phyloP scores from a whole-genome alignment of 148 eudicot genomes.

The Heliosperma pusillum region DNA sequence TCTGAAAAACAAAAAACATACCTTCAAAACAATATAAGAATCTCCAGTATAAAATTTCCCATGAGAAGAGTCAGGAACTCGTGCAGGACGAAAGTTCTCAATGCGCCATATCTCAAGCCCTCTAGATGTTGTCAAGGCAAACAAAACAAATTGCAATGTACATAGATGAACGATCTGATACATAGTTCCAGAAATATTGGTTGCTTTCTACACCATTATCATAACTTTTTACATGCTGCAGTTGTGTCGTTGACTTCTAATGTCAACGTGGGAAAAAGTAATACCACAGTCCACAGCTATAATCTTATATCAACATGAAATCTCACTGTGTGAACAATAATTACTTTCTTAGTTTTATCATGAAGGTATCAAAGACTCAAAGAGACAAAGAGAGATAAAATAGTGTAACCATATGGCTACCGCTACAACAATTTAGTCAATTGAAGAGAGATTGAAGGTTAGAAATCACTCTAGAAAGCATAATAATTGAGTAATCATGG shows the following conservation, averaged over 20 bases:
- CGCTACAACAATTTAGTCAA: not conserved
- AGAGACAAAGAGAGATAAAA: too few relatives aligned
- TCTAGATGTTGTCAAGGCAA: constrained; percentile 53
- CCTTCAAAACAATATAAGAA: constrained; percentile 83
- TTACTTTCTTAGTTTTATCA: not conserved
- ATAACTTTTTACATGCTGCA: not conserved
- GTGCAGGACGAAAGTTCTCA: constrained; percentile 68
- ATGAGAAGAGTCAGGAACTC: constrained; percentile 58
- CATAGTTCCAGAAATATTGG: not conserved
- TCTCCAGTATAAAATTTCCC: constrained; percentile 84
- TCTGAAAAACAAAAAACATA: constrained; percentile 21
- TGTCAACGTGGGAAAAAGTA: too few relatives aligned
- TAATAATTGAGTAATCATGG: not conserved
- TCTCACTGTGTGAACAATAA: not conserved
- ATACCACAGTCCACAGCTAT: too few relatives aligned
- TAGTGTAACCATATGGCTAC: not conserved
- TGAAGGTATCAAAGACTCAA: not conserved
- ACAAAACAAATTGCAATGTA: constrained; percentile 8
- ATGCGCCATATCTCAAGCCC: constrained; percentile 96
- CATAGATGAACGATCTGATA: not conserved
- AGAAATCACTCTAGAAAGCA: not conserved
- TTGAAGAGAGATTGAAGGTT: not conserved
- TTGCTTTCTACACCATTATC: not conserved
- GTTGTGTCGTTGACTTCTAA: not conserved
- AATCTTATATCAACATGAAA: not conserved